A percentile compares a stretch with the other conserved stretches of the same genome.
Evolutionary conservation across 306 rosid genomes (phyloP).

Genomic region (Citrullus colocynthis): DNA sequence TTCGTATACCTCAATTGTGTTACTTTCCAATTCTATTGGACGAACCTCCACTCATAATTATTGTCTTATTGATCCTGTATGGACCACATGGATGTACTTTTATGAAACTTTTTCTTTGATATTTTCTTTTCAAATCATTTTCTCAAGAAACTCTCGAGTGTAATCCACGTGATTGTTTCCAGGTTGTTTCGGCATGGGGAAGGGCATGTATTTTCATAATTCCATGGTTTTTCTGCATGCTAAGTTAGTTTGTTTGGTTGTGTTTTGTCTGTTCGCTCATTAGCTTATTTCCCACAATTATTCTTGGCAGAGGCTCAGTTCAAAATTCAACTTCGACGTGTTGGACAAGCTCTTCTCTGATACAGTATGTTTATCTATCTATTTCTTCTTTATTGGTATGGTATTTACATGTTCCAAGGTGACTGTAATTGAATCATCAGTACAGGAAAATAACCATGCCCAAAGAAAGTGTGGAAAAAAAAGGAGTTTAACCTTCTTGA

Average conservation of each 20-base stretch:
- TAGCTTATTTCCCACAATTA: background rate
- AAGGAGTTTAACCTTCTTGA: background rate
- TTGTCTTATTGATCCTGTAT: background rate
- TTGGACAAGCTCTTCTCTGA: background rate
- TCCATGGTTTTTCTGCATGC: background rate
- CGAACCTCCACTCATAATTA: background rate
- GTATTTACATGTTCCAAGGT: background rate
- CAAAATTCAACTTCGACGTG: slow-evolving; percentile 2
- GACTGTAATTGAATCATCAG: background rate
- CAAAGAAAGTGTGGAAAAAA: background rate
- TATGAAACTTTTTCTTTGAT: background rate
- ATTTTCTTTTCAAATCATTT: background rate
- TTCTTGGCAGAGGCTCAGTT: slow-evolving; percentile 4
- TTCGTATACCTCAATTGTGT: too few relatives aligned
- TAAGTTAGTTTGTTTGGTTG: background rate
- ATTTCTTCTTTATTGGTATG: background rate
- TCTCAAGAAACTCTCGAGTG: background rate
- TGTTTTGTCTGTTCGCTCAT: background rate
- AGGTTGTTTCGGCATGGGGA: background rate
- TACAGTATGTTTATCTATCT: background rate
- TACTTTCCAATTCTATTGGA: background rate
- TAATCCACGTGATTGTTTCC: background rate
- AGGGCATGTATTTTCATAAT: background rate
- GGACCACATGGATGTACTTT: too few relatives aligned
- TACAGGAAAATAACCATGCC: background rate